Evolutionary conservation across 2,329 filamentous ascomycete genomes (phyloP).

Genomic region (Paradendryphiella salina): DNA sequence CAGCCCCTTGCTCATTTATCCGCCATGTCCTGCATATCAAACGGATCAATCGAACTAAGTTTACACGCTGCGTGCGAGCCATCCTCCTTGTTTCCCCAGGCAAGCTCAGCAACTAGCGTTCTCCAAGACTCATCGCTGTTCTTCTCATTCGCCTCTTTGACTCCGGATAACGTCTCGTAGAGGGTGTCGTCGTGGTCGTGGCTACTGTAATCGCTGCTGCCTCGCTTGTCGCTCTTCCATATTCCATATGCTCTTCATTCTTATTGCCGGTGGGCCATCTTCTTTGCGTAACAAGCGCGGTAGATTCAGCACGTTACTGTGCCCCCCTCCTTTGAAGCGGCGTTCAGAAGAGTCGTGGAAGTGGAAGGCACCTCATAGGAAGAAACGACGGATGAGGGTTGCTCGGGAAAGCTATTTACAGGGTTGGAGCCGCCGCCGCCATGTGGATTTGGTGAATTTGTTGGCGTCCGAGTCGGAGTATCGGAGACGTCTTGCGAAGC

Average conservation of each 20-base stretch:
- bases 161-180: slow-evolving; percentile 15
- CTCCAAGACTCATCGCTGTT: background rate
- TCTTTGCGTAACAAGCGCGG: slow-evolving; percentile 25
- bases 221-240: slow-evolving; percentile 23
- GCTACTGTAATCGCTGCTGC: slow-evolving; percentile 18
- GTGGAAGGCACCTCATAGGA: slow-evolving; percentile 28
- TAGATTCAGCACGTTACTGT: slow-evolving; percentile 8
- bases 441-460: no score
- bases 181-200: slow-evolving; percentile 14
- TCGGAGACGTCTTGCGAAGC: slow-evolving; percentile 2
- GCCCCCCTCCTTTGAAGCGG: slow-evolving; percentile 21
- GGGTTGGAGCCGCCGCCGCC: no score
- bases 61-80: no score
- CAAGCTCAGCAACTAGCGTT: slow-evolving; percentile 27
- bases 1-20: no score
- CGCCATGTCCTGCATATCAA: no score
- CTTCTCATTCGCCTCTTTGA: background rate
- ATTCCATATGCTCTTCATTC: slow-evolving; percentile 38
- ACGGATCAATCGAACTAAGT: no score
- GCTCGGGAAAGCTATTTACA: no score
- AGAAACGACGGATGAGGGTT: slow-evolving; percentile 11
- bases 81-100: slow-evolving; percentile 6
- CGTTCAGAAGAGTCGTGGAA: slow-evolving; percentile 25
- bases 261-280: slow-evolving; percentile 20
- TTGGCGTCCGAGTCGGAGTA: no score